Evolutionary conservation across 805 yeast genomes (phyloP), one percentile per base, ranked within the genome.

Genomic region (Barnettozyma salicaria): DNA sequence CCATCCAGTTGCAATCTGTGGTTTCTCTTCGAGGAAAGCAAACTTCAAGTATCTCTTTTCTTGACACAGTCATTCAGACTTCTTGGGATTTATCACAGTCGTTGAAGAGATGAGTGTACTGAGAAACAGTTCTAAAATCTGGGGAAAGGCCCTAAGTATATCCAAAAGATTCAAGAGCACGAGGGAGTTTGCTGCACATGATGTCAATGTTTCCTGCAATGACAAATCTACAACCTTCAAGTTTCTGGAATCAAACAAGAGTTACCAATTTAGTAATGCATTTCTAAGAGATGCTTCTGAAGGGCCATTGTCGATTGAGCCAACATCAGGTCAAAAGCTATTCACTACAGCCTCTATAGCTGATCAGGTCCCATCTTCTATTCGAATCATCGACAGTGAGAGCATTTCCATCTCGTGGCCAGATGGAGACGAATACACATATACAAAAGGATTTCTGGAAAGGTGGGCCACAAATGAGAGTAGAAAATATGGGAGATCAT

Each of bases 281-380:
- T 80, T 83, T 47, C 61, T 84, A 14, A 67, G 90, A 50, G 94
- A 83, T 49, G 67, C 86, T 0, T 78, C 86, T 32, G 51, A 56
- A 4, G 59, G 73, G 11, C 44, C 60, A 1, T 50, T 48, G 9
- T 74, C 83, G 0, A 64, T 79, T 5, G 84, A 83, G 44, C 60
- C 64, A 4, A 51, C 57, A 19, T 69, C 84, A 0, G 68, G 70
- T 14, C 89, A 82, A 51, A 82, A 80, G 52, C 51, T 68, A 20
- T 78, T 80, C 56, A 70, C 81, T n/a, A 78, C 88, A 0, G 78
- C 74, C 1, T 53, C 65, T 35, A 57, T 72, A 37, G 49, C 62
- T 40, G 42, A 45, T 41, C 24, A 45, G 44, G 42, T 45, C 48
- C 67, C 80, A 0, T 42, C 44, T 4, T 50, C 44, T 0, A 52